Base-by-base conservation (phyloP, 2,329 filamentous ascomycete genomes). In the Xylariales sp. region DNA sequence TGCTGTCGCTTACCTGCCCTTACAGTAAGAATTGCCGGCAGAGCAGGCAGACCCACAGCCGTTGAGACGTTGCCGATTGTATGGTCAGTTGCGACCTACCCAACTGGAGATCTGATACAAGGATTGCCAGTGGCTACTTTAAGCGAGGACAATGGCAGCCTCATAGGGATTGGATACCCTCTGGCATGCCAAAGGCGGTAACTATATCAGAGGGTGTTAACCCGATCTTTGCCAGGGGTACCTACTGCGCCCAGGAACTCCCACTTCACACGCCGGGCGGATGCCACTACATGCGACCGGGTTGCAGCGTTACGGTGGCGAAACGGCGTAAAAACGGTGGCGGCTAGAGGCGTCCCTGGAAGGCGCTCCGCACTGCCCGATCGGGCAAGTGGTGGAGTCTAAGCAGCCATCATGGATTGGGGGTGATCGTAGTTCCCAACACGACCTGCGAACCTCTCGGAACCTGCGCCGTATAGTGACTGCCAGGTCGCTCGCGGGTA, bases 381-480 rank as follows among this genome's bases (percentile, higher is more conserved):
- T 29, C 11, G 19, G 35, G 35, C 35, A 38, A 29, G 35, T 38
- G 23, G 17, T 12, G n/a, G 17, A 31, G 35, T 17, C 21, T 15
- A 30, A 33, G n/a, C n/a, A n/a, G n/a, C n/a, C n/a, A n/a, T n/a
- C n/a, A n/a, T n/a, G n/a, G n/a, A n/a, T n/a, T n/a, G n/a, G n/a
- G n/a, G n/a, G n/a, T n/a, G n/a, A n/a, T n/a, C n/a, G n/a, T n/a
- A n/a, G n/a, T n/a, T n/a, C n/a, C n/a, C n/a, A n/a, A n/a, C n/a
- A n/a, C n/a, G n/a, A n/a, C n/a, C n/a, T n/a, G n/a, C n/a, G n/a
- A n/a, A 20, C 36, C 37, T 33, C 37, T 39, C 37, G 37, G 37
- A 39, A 39, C 21, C n/a, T 25, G 37, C 37, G 30, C 37, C 37
- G 37, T 33, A 39, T 33, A 39, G 37, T 39, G 37, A 33, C 16